Conservation (phyloP, 495 filamentous ascomycete genomes). For the Xeromyces bisporus region DNA sequence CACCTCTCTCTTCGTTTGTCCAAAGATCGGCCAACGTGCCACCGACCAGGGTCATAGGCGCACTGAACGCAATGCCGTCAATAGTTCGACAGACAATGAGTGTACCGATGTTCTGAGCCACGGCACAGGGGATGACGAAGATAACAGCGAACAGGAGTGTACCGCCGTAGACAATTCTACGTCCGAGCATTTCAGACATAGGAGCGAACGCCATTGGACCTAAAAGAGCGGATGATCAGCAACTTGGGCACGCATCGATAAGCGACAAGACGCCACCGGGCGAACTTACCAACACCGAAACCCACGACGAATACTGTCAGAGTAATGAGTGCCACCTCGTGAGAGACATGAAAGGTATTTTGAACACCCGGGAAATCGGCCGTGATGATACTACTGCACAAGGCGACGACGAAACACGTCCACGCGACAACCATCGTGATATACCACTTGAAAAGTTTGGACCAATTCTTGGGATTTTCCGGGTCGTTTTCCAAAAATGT, state of each 20-base stretch:
- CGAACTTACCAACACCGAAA: slow-evolving; percentile 48
- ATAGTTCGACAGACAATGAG: slow-evolving; percentile 56
- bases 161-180: slow-evolving; percentile 43
- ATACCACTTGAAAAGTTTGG: slow-evolving; percentile 44
- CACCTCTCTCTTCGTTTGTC: slow-evolving; percentile 64
- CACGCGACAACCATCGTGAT: slow-evolving; percentile 41
- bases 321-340: slow-evolving; percentile 47
- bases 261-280: not conserved
- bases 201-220: slow-evolving; percentile 71
- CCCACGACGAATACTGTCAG: slow-evolving; percentile 66
- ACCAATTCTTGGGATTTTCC: slow-evolving; percentile 47
- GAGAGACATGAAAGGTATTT: slow-evolving; percentile 41
- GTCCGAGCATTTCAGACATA: slow-evolving; percentile 52
- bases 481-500: slow-evolving; percentile 46
- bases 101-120: slow-evolving; percentile 56
- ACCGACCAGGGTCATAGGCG: slow-evolving; percentile 70
- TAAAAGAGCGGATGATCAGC: slow-evolving; percentile 4
- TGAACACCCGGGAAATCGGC: slow-evolving; percentile 45
- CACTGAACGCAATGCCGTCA: slow-evolving; percentile 67
- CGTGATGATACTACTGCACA: slow-evolving; percentile 48
- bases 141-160: slow-evolving; percentile 47
- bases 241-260: too few species aligned
- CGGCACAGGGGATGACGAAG: slow-evolving; percentile 63
- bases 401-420: slow-evolving; percentile 48
- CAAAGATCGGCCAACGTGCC: slow-evolving; percentile 69